Evolutionary conservation across 371 early-diverging fungal species (phyloP), one percentile per base, ranked within the genome.

Genomic region (Choanephora cucurbitarum): DNA sequence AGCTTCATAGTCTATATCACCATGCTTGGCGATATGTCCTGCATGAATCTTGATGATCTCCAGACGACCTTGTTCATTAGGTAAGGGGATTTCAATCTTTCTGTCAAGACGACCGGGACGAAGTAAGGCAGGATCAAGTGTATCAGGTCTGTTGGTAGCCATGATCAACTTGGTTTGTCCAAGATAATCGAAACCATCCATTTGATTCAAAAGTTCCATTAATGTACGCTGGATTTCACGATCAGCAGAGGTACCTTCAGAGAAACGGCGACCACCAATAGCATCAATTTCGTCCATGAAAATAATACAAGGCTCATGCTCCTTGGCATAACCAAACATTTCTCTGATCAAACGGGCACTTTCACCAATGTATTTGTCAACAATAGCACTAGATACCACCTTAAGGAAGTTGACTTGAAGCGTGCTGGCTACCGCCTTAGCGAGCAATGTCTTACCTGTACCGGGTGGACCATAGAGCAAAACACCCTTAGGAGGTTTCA

Each of bases 261-360:
- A 94, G 77, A 98, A 98, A 55, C 99, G 87, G 57, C 98, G 91
- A 8, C 99, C 99, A 71, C 99, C 99, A 80, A 99, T 99, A 34
- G 99, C 99, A 83, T 99, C 99, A 65, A 99, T 99, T 77, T 99
- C 99, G 76, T 99, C 99, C 97, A 99, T 96, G 72, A 99, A 99
- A 50, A 99, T 99, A 66, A 99, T 97, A 79, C 99, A 99, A n/a
- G 99, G 99, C 62, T 97, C 97, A 72, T 98, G 98, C 60, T 96
- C 95, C 66, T 91, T 92, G 40, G 99, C 99, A 76, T 99, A 99
- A 0, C 91, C 93, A 88, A 99, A 99, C 99, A 99, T 99, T 78
- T 99, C 99, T 57, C 99, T 84, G 52, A 99, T 91, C 57, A 99
- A 80, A 62, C 99, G 82, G 44, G 97, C 95, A 73, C 93, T 93